These are phyloP conservation scores for Dactylellina haptotyla DNA, from an alignment of 2,329 filamentous ascomycete genomes.

Conservation along the genomic window DNA sequence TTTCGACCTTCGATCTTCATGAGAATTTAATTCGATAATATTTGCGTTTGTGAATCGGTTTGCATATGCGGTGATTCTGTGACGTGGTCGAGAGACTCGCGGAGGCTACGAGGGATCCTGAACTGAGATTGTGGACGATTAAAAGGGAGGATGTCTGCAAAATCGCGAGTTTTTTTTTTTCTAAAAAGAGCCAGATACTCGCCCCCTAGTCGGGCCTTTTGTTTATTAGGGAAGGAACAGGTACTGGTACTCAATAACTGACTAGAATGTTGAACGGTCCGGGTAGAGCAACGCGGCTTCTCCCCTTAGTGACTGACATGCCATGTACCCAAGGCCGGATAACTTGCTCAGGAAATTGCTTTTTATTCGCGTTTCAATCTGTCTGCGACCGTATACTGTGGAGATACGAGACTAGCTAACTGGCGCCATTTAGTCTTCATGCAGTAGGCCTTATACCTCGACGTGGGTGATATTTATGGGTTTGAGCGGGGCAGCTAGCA, in stretches of 20 bases:
- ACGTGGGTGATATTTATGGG: too few relatives aligned
- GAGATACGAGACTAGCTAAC: too few relatives aligned
- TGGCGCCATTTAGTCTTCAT: too few relatives aligned
- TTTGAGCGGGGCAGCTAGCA: too few relatives aligned
- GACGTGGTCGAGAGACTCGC: conserved; percentile 6
- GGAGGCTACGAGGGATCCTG: neutral
- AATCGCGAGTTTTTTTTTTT: too few relatives aligned
- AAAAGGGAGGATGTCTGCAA: too few relatives aligned
- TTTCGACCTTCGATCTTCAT: neutral
- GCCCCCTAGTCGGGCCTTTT: neutral
- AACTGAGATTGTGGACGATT: too few relatives aligned
- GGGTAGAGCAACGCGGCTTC: neutral
- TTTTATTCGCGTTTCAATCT: conserved; percentile 26
- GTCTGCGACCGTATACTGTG: neutral
- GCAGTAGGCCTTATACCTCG: too few relatives aligned
- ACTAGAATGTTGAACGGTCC: neutral
- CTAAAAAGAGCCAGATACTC: neutral
- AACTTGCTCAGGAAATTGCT: conserved; percentile 13
- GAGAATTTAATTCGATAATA: too few relatives aligned
- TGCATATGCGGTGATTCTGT: neutral
- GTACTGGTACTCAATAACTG: conserved; percentile 5
- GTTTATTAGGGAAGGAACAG: conserved; percentile 8
- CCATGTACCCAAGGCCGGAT: neutral
- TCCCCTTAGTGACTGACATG: neutral
- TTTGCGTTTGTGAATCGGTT: too few relatives aligned